Base-by-base conservation (phyloP, 345 rosid genomes). In the Cochlearia excelsa region DNA sequence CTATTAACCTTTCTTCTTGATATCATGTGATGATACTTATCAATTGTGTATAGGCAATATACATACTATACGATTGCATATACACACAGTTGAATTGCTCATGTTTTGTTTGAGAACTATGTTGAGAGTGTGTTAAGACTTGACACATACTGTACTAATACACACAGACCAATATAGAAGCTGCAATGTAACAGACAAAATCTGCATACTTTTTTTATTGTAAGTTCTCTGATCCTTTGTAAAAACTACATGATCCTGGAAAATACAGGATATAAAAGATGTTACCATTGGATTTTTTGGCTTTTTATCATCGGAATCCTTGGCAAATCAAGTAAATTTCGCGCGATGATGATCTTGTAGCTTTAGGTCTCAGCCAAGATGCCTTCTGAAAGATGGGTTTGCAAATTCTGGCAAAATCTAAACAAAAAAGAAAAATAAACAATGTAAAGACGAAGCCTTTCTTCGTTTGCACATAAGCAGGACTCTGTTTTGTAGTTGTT, bases 361-460 rank as follows among this genome's bases (percentile, higher is more conserved):
- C 97, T 77, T 87, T 93, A 8, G 99, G 97, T 70, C 99, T 81
- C 74, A 89, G 70, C 97, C 88, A 84, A 29, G 95, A 83, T 5
- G 92, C 81, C 81, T 89, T 93, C 59, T 70, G 74, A 67, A 93
- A 87, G 30, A 86, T 77, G 7, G 95, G 85, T 61, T 79, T 85
- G 84, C 99, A 89, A 10, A 87, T 80, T 58, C 54, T 61, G 68
- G 68, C 78, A 69, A 93, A 74, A 63, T 82, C 95, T 89, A 86
- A 74, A 53, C 48, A 71, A 53, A 33, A 28, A 46, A 51, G 9
- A 61, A 42, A 23, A n/a, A 46, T 40, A 41, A 35, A 8, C 42
- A 63, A 1, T n/a, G 50, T 40, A 49, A 53, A 53, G 26, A 42
- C 10, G 49, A 26, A 23, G 7, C 3, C 11, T 3, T 26, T 2